These are phyloP conservation scores for Kuraishia floccosa DNA, from an alignment of 805 yeast genomes.

Conservation along the genomic window DNA sequence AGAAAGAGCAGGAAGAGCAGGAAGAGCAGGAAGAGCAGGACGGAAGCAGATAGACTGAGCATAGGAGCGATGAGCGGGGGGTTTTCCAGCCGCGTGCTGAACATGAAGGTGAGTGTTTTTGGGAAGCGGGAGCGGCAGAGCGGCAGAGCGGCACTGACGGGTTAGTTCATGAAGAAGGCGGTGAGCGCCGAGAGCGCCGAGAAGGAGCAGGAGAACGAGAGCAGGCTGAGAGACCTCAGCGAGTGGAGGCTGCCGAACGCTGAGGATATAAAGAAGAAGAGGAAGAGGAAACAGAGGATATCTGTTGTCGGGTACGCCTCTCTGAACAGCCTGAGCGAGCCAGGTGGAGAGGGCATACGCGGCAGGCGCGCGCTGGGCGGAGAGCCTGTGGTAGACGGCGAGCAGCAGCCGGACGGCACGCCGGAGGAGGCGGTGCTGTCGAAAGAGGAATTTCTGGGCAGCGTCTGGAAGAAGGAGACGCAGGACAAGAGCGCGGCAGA, in stretches of 20 bases:
- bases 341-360: no score
- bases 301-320: constrained; percentile 16
- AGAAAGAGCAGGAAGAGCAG: no score
- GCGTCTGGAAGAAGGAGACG: constrained; percentile 6
- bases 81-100: constrained; percentile 62
- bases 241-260: constrained; percentile 38
- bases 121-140: no score
- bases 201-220: constrained; percentile 20
- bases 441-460: constrained; percentile 4
- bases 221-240: constrained; percentile 34
- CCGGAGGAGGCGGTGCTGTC: constrained; percentile 4
- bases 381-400: constrained; percentile 6
- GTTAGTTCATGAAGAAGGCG: constrained; percentile 37
- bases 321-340: constrained; percentile 6
- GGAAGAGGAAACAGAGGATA: background rate
- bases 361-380: no score
- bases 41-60: no score
- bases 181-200: constrained; percentile 20
- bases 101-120: constrained; percentile 44
- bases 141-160: no score
- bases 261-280: constrained; percentile 11
- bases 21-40: no score
- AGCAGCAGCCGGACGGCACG: constrained; percentile 1
- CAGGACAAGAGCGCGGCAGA: constrained; percentile 2
- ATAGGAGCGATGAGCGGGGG: no score